phyloP scores from a whole-genome alignment of 2,329 filamentous ascomycete genomes.

The Colletotrichum musae region DNA sequence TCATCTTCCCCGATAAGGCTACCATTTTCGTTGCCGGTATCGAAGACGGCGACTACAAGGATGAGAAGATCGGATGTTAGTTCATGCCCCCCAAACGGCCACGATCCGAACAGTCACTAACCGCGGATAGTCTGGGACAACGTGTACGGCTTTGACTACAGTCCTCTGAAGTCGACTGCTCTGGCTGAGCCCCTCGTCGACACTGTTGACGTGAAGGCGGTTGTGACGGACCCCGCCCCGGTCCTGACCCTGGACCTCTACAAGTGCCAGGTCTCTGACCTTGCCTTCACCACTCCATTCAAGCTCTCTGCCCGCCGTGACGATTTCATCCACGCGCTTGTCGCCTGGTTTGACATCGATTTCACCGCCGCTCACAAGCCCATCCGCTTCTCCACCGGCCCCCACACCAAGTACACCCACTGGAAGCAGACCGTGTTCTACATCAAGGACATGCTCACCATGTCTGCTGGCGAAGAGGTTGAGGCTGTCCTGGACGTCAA shows the following conservation, averaged over 20 bases:
- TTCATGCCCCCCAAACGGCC: slow-evolving; percentile 38
- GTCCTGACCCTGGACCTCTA: slow-evolving; percentile 94
- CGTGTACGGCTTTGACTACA: slow-evolving; percentile 98
- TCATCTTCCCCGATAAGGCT: slow-evolving; percentile 99
- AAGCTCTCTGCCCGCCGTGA: slow-evolving; percentile 83
- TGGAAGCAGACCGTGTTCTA: slow-evolving; percentile 99
- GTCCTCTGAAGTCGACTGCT: slow-evolving; percentile 91
- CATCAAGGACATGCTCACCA: slow-evolving; percentile 91
- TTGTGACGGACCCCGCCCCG: slow-evolving; percentile 90
- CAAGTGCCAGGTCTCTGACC: slow-evolving; percentile 86
- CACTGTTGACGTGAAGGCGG: slow-evolving; percentile 96
- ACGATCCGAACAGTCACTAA: slow-evolving; percentile 1
- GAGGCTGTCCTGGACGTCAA: slow-evolving; percentile 82
- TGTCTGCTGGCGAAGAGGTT: slow-evolving; percentile 88
- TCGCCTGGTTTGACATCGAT: slow-evolving; percentile 99
- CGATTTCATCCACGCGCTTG: slow-evolving; percentile 96
- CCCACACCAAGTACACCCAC: slow-evolving; percentile 99
- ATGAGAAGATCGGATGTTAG: slow-evolving; percentile 99
- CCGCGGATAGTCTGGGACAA: slow-evolving; percentile 90
- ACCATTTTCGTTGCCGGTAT: slow-evolving; percentile 98
- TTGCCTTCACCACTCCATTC: slow-evolving; percentile 87
- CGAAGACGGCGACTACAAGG: slow-evolving; percentile 99
- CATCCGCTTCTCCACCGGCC: slow-evolving; percentile 95
- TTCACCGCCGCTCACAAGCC: slow-evolving; percentile 99
- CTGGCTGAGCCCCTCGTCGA: slow-evolving; percentile 97